These are phyloP conservation scores for Arachis stenosperma DNA, from an alignment of 306 rosid species.

Conservation along the genomic window DNA sequence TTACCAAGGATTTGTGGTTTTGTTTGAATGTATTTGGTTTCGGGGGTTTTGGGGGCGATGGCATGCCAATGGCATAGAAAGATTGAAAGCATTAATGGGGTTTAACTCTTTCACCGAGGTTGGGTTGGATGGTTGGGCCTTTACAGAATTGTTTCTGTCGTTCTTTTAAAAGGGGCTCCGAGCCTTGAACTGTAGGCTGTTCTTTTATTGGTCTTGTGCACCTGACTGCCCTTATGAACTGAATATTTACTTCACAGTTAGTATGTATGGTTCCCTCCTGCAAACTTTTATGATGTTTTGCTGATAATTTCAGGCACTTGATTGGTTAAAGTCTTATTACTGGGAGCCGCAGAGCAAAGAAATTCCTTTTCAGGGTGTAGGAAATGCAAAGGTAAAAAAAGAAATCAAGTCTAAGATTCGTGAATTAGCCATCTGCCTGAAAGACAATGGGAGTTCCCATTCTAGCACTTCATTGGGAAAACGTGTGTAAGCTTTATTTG, in stretches of 20 bases:
- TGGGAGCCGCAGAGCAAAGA: constrained; percentile 94
- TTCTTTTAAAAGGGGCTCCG: constrained; percentile 6
- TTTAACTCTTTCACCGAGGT: background rate
- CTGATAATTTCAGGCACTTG: constrained; percentile 74
- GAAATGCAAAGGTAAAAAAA: constrained; percentile 49
- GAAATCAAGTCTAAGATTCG: constrained; percentile 67
- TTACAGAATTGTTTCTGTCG: constrained; percentile 2
- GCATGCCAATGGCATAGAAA: background rate
- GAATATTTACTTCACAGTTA: background rate
- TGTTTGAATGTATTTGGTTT: no score
- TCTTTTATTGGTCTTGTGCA: constrained; percentile 9
- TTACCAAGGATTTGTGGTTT: background rate
- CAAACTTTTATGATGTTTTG: constrained; percentile 19
- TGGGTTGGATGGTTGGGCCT: background rate
- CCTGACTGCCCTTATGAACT: background rate
- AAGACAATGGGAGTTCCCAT: constrained; percentile 49
- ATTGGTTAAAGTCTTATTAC: constrained; percentile 87
- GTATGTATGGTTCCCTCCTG: background rate
- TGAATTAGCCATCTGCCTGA: constrained; percentile 61
- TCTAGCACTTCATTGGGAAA: constrained; percentile 51
- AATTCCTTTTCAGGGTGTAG: constrained; percentile 79
- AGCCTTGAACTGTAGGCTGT: constrained; percentile 12
- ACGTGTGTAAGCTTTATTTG: constrained; percentile 53
- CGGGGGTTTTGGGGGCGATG: background rate
- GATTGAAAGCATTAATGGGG: background rate